Evolutionary conservation across 352 stramenopile genomes (phyloP).

Genomic region (Phytophthora pluvialis): DNA sequence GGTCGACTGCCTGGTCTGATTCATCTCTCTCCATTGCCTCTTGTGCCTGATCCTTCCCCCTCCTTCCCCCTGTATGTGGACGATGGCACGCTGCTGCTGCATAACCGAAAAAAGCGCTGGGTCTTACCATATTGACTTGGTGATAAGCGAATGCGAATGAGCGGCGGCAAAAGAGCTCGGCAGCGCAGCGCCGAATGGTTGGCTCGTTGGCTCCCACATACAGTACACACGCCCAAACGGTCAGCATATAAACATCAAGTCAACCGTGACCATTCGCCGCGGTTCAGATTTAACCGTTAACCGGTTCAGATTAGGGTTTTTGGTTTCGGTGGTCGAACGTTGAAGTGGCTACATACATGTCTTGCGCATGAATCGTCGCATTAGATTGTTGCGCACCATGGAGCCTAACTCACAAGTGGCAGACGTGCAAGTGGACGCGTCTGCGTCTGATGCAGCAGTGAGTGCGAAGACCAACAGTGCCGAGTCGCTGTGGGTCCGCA

Average conservation of each 20-base stretch:
- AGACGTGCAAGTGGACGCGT: not conserved
- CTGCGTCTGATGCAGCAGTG: not conserved
- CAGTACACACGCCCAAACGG: too few species aligned
- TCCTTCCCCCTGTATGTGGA: not conserved
- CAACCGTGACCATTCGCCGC: not conserved
- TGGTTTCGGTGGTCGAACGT: conserved; percentile 8
- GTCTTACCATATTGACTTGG: conserved; percentile 91
- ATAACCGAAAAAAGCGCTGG: conserved; percentile 11
- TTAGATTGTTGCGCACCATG: not conserved
- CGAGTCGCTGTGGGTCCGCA: conserved; percentile 38
- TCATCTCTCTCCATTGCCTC: too few species aligned
- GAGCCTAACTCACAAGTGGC: not conserved
- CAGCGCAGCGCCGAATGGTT: conserved; percentile 64
- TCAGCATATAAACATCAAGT: not conserved
- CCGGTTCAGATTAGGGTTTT: not conserved
- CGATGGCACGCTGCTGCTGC: not conserved
- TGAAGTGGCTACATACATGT: conserved; percentile 30
- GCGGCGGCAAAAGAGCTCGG: conserved; percentile 2
- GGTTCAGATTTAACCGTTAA: conserved; percentile 3
- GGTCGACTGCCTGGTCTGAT: too few species aligned
- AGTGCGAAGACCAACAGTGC: not conserved
- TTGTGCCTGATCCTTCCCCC: too few species aligned
- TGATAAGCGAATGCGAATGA: conserved; percentile 90
- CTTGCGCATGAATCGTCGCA: conserved; percentile 22
- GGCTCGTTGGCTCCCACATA: conserved; percentile 69